A percentile compares a stretch with the other conserved stretches of the same genome.
These are phyloP conservation scores for Aphanomyces euteiches DNA, from an alignment of 352 stramenopile genomes.

Conservation along the genomic window DNA sequence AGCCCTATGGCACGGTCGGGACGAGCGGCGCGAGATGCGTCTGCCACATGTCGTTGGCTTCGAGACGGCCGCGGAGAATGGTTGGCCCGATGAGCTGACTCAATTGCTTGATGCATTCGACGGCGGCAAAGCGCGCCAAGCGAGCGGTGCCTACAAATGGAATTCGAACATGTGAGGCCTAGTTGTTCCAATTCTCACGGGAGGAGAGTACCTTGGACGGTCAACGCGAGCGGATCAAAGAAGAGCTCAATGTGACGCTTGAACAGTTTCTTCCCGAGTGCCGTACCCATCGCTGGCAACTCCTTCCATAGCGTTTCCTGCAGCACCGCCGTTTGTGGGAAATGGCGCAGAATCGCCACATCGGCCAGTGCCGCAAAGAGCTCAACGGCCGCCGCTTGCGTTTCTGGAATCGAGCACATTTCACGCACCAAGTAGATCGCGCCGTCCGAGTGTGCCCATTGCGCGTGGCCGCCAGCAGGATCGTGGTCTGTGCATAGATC, in stretches of 20 bases:
- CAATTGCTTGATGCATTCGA: slow-evolving; percentile 68
- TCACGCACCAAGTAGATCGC: slow-evolving; percentile 95
- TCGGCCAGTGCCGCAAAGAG: slow-evolving; percentile 61
- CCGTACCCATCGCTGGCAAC: slow-evolving; percentile 59
- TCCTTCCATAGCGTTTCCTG: slow-evolving; percentile 86
- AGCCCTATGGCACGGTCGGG: too few species aligned
- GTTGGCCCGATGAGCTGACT: slow-evolving; percentile 76
- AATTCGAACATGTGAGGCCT: neutral
- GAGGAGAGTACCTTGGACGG: slow-evolving; percentile 42
- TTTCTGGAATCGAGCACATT: slow-evolving; percentile 65
- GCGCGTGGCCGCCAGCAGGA: slow-evolving; percentile 68
- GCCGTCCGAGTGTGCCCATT: slow-evolving; percentile 94
- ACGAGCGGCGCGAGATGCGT: slow-evolving; percentile 46
- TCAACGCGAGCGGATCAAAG: slow-evolving; percentile 80
- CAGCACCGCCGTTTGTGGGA: slow-evolving; percentile 64
- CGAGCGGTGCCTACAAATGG: slow-evolving; percentile 40
- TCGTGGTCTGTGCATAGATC: slow-evolving; percentile 72
- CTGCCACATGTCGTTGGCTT: slow-evolving; percentile 63
- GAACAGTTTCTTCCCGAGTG: slow-evolving; percentile 77
- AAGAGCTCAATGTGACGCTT: slow-evolving; percentile 83
- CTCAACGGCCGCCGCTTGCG: slow-evolving; percentile 39
- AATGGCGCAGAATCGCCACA: slow-evolving; percentile 69
- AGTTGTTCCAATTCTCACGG: neutral
- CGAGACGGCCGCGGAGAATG: slow-evolving; percentile 73
- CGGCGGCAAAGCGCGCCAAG: slow-evolving; percentile 63